Base-by-base conservation (phyloP, 2,329 filamentous ascomycete genomes). In the Dryadomyces quercus-mongolicae region DNA sequence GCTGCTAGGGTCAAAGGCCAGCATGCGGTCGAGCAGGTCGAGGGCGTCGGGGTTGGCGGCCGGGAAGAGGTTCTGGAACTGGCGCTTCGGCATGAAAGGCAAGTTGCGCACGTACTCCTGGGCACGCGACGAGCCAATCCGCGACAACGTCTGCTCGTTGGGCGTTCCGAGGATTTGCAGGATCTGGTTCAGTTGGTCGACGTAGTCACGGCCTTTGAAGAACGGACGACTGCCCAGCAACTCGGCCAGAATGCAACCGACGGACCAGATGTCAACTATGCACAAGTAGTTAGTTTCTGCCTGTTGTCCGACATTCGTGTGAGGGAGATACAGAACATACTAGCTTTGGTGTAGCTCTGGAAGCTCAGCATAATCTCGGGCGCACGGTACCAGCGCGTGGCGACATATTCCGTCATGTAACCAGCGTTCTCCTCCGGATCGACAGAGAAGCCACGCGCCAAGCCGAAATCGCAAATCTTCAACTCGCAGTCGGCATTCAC, bases 321-420 rank as follows among this genome's bases (percentile, higher is more conserved):
- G 7, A 38, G 8, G 9, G 13, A 16, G n/a, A 40, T 2, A n/a
- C 15, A n/a, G 6, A 15, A 92, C 91, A 55, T 82, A 97, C 93
- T 98, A 62, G 93, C 93, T 89, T 98, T 98, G 65, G 93, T 98
- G 72, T 98, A 98, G 75, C 90, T 96, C 72, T 97, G 92, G 81
- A 98, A 98, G 75, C 90, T 96, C 70, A 98, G 75, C 93, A 98
- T 98, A 63, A 98, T 98, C 71, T 98, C 93, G 5, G 93, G 93
- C 3, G 93, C 93, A 72, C 79, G 77, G 65, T 82, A 98, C 93
- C 93, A 98, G 74, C 93, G 81, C 52, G 93, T 98, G 51, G 93
- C 93, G 54, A 98, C 93, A 66, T 98, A 98, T 72, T 98, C 93
- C 12, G 93, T 98, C 93, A 98, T 97, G 72, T 97, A 98, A 21